Conservation (phyloP, 2,329 filamentous ascomycete species). For the Pezicula neosporulosa region DNA sequence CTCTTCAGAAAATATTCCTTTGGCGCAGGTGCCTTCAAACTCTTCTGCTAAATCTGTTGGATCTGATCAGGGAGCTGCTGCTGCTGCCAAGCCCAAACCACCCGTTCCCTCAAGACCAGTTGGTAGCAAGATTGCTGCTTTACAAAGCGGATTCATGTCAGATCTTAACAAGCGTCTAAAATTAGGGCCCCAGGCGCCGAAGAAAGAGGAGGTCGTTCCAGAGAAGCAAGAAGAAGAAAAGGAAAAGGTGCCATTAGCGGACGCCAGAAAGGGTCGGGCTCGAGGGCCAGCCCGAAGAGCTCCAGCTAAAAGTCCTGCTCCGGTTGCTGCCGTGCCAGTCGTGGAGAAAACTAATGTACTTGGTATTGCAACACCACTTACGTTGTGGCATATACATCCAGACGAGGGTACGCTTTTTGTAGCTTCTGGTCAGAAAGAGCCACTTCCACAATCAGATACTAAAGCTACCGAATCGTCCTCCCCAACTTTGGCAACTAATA, state of each 20-base stretch:
- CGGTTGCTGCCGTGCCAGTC: conserved; percentile 8
- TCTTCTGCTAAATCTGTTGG: conserved; percentile 29
- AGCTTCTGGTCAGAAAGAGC: conserved; percentile 9
- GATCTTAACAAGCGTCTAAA: conserved; percentile 89
- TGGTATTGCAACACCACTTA: conserved; percentile 29
- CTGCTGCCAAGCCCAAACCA: conserved; percentile 70
- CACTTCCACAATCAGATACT: background rate
- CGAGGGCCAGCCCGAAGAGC: conserved; percentile 80
- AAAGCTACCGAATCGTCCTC: conserved; percentile 17
- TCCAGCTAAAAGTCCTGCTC: conserved; percentile 41
- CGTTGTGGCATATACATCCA: conserved; percentile 38
- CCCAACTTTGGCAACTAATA: conserved; percentile 22
- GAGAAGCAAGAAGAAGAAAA: conserved; percentile 55
- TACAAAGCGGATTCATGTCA: conserved; percentile 89
- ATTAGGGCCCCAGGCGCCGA: conserved; percentile 76
- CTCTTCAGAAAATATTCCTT: conserved; percentile 27
- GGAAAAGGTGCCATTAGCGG: conserved; percentile 76
- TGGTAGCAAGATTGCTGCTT: conserved; percentile 82
- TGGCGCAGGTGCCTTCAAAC: conserved; percentile 20
- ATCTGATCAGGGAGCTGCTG: conserved; percentile 38
- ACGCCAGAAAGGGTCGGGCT: conserved; percentile 87
- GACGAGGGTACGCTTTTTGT: conserved; percentile 35
- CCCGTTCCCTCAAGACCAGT: conserved; percentile 73
- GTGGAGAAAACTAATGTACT: conserved; percentile 11
- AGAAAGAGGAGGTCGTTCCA: conserved; percentile 64